Evolutionary conservation across 805 yeast genomes (phyloP).

Genomic region (Candida yuanshanica): DNA sequence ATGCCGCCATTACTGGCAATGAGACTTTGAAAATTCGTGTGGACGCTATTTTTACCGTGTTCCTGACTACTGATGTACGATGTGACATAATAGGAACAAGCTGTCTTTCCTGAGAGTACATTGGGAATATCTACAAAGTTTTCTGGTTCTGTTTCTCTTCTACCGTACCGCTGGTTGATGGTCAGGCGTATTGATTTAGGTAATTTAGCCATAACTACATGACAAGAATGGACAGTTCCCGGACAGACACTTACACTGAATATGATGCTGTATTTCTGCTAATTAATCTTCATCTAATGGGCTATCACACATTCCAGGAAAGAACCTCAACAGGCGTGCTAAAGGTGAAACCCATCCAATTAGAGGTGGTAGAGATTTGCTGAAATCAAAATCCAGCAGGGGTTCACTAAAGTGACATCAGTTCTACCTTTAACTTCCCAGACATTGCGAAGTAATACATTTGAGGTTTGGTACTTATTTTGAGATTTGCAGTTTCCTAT

Average conservation of each 20-base stretch:
- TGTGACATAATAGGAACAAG: conserved; percentile 91
- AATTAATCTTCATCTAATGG: conserved; percentile 92
- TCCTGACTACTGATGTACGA: conserved; percentile 79
- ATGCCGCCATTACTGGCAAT: conserved; percentile 70
- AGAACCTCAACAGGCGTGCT: conserved; percentile 69
- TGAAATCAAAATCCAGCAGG: too few relatives aligned
- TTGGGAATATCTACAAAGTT: conserved; percentile 71
- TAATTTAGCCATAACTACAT: conserved; percentile 83
- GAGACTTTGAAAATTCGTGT: conserved; percentile 65
- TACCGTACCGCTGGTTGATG: conserved; percentile 78
- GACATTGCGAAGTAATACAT: conserved; percentile 88
- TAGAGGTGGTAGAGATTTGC: conserved; percentile 90
- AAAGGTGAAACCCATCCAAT: conserved; percentile 83
- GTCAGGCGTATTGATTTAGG: conserved; percentile 97
- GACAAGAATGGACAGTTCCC: conserved; percentile 85
- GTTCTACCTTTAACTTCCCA: conserved; percentile 37
- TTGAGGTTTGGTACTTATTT: conserved; percentile 94
- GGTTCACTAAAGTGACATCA: too few relatives aligned
- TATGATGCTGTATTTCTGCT: conserved; percentile 92
- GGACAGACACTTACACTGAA: conserved; percentile 87
- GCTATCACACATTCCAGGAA: conserved; percentile 81
- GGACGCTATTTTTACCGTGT: conserved; percentile 82
- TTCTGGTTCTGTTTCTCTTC: conserved; percentile 79
- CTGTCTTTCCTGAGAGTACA: conserved; percentile 77
- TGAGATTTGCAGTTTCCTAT: conserved; percentile 59